Evolutionary conservation across 768 basidiomycete genomes (phyloP).

Genomic region (Lepiota brunneoincarnata): DNA sequence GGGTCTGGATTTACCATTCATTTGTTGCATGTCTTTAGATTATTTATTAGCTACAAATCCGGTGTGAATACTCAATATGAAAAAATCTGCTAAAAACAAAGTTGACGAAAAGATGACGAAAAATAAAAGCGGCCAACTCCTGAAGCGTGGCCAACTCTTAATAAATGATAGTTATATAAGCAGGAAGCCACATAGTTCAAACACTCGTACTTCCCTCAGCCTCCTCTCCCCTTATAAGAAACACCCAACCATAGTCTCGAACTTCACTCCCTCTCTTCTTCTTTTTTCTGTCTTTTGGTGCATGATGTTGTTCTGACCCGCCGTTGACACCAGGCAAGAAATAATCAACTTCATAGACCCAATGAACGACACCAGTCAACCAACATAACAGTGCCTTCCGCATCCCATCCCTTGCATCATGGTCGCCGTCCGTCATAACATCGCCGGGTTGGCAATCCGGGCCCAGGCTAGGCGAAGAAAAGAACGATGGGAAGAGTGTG

Average conservation of each 20-base stretch:
- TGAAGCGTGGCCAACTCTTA: no score
- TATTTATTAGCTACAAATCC: no score
- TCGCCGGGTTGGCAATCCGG: background rate
- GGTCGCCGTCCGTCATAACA: background rate
- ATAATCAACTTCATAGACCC: slow-evolving; percentile 12
- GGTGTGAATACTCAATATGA: no score
- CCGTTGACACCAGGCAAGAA: background rate
- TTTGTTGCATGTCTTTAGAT: no score
- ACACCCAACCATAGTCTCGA: slow-evolving; percentile 11
- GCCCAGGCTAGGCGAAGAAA: background rate
- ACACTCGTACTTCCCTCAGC: background rate
- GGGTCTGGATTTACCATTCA: no score
- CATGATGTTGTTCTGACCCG: background rate
- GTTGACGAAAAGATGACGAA: no score
- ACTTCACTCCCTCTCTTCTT: slow-evolving; percentile 7
- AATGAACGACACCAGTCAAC: slow-evolving; percentile 8
- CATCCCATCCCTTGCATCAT: background rate
- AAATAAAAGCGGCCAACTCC: no score
- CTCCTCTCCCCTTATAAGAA: background rate
- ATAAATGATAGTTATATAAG: no score
- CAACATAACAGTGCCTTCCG: slow-evolving; percentile 1
- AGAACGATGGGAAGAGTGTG: background rate
- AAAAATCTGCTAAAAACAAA: no score
- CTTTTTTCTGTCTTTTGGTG: background rate
- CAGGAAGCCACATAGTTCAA: no score